A percentile compares a stretch with the other conserved stretches of the same genome.
These are phyloP conservation scores for Wallemia mellicola DNA, from an alignment of 1,284 basidiomycete species.

Conservation along the genomic window DNA sequence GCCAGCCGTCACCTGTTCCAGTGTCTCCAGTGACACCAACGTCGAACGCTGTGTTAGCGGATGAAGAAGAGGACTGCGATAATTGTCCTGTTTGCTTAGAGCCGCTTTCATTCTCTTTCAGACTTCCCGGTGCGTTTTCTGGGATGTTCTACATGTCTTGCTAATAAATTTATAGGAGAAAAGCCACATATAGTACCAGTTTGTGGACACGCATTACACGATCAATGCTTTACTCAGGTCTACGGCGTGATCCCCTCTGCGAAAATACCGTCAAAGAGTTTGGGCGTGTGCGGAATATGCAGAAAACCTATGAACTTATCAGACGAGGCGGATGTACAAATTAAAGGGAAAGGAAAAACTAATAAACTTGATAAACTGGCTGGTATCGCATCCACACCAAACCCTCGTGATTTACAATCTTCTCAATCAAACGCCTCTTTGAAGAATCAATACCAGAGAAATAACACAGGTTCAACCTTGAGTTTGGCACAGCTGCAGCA, in stretches of 20 bases:
- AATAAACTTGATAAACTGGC: neutral
- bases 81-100: slow-evolving; percentile 76
- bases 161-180: slow-evolving; percentile 40
- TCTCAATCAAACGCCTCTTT: too few species aligned
- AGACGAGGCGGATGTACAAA: slow-evolving; percentile 19
- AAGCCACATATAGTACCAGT: slow-evolving; percentile 87
- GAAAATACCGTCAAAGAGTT: slow-evolving; percentile 30
- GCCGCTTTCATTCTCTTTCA: slow-evolving; percentile 45
- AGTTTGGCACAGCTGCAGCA: too few species aligned
- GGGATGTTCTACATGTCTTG: slow-evolving; percentile 2
- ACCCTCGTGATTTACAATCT: neutral
- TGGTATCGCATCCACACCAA: neutral
- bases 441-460: too few species aligned
- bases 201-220: slow-evolving; percentile 88
- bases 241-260: slow-evolving; percentile 59
- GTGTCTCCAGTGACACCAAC: neutral
- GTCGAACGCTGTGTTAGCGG: slow-evolving; percentile 17
- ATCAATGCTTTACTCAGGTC: slow-evolving; percentile 81
- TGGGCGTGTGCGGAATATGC: slow-evolving; percentile 89
- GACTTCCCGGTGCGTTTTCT: neutral
- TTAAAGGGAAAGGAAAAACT: neutral
- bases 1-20: neutral
- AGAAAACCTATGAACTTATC: slow-evolving; percentile 76
- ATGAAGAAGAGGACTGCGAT: slow-evolving; percentile 36
- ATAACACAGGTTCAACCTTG: too few species aligned